Base-by-base conservation (phyloP, 305 asterid genomes). In the Plantago rigida region DNA sequence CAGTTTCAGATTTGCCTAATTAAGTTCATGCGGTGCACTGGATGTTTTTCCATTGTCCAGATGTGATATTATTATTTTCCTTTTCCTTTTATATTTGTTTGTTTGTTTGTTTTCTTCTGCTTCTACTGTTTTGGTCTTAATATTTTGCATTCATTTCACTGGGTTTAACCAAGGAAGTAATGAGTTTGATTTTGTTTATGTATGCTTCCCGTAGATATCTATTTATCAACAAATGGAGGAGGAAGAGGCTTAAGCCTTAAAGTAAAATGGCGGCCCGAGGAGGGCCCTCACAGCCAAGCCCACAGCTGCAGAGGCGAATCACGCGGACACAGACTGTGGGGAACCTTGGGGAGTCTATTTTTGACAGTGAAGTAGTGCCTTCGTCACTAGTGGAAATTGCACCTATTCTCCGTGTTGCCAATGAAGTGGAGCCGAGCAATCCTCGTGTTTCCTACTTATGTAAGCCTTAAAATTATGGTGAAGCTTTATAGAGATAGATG, bases 321-420 rank as follows among this genome's bases (percentile, higher is more conserved):
- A 79, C 91, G 19, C 89, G 99, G 64, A 86, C 95, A 0, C 99
- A 87, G 75, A 92, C 96, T 1, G 84, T 82, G 61, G 99, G 97
- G 70, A 92, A 86, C 72, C 83, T 84, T 2, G 99, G 96, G 31
- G 97, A 92, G 77, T 76, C 94, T 42, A 73, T 80, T 29, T 84
- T 92, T 65, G 99, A 92, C 69, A 92, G 99, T 76, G 97, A 92
- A 79, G 99, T 92, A 63, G 95, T 92, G 73, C 99, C 99, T 13
- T 92, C 99, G 3, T 92, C 99, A 51, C 75, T 92, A 51, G 96
- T 79, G 68, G 97, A 92, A 77, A 89, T 92, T 47, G 99, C 99
- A 46, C 97, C 99, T 42, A 89, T 92, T 80, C 95, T 92, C 65
- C 99, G 99, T 73, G 99, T 92, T 65, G 99, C 99, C 65, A 92